Percentiles rank a stretch among this genome's conserved stretches.
Evolutionary conservation across 106 monocot genomes (phyloP).

Genomic region (Allium cepa): DNA sequence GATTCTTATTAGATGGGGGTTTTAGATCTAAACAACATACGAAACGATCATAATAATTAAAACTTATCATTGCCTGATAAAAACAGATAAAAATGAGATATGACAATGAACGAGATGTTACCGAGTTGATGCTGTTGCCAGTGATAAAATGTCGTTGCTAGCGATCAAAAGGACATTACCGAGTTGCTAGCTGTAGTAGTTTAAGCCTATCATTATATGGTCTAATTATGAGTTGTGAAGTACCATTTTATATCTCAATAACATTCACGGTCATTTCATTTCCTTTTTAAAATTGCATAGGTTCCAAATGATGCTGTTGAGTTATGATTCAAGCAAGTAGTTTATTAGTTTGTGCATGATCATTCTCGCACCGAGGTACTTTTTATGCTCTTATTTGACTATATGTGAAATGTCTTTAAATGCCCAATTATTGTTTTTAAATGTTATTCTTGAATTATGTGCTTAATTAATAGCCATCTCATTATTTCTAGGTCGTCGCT

Average conservation of each 20-base stretch:
- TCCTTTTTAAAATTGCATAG: constrained; percentile 14
- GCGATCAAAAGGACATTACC: constrained; percentile 78
- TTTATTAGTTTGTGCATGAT: constrained; percentile 94
- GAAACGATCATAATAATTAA: too few relatives aligned
- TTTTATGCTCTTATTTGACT: neutral
- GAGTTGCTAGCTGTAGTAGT: constrained; percentile 87
- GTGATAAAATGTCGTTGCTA: too few relatives aligned
- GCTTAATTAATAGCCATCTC: neutral
- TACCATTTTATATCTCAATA: neutral
- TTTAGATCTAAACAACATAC: too few relatives aligned
- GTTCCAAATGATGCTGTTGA: constrained; percentile 98
- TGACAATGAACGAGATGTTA: too few relatives aligned
- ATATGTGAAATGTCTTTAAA: neutral
- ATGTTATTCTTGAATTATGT: constrained; percentile 2
- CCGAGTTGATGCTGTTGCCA: too few relatives aligned
- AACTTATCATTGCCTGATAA: too few relatives aligned
- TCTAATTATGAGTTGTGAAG: constrained; percentile 7
- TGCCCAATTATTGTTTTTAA: neutral
- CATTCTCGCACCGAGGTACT: constrained; percentile 84
- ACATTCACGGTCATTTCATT: neutral
- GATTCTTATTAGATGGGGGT: too few relatives aligned
- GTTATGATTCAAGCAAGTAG: constrained; percentile 83
- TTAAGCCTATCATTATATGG: constrained; percentile 96
- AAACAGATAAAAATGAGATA: too few relatives aligned
- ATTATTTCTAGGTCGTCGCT: constrained; percentile 66